Base-by-base conservation (phyloP, 129 eudicot genomes). In the Artemisia annua region DNA sequence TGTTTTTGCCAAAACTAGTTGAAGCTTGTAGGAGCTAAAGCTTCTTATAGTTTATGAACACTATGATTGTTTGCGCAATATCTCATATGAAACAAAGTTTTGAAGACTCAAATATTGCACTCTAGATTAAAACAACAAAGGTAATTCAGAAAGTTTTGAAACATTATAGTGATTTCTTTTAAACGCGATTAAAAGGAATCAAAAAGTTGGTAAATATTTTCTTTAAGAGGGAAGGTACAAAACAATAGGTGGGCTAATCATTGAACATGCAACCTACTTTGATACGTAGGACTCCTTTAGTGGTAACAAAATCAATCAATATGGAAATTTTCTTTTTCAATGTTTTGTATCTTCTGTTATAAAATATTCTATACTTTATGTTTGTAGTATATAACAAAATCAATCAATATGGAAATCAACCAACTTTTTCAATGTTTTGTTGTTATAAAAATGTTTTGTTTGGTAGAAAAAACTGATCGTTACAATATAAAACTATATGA, bases 261-360 rank as follows among this genome's bases (percentile, higher is more conserved):
- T 76, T 76, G 74, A 67, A 52, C 74, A 57, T 74, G 59, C 80
- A 76, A 76, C 74, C 74, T 58, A 69, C 69, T 76, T 76, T 67
- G 10, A 58, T 67, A 56, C 61, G 57, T 67, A 11, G 68, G 65
- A 55, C 24, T 63, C 48, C 9, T 39, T 48, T 46, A 43, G 8
- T 60, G 13, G 7, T 26, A 60, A 60, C 57, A 3, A 17, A 56
- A n/a, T 56, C 9, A 56, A n/a, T 39, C 20, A n/a, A 18, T 3
- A 17, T 56, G 22, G 28, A 56, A 56, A 56, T 17, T 7, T 39
- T 39, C 46, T 39, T 56, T 56, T 56, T 18, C 18, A 3, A 22
- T 22, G 20, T 60, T 60, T 22, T 60, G 16, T 60, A 60, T 60
- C 39, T 24, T 20, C 16, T 60, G 18, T 60, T 52, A 52, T 39